Evolutionary conservation across 73 alveolate genomes (phyloP), one percentile per base, ranked within the genome.

Genomic region (Paramecium sonneborni): DNA sequence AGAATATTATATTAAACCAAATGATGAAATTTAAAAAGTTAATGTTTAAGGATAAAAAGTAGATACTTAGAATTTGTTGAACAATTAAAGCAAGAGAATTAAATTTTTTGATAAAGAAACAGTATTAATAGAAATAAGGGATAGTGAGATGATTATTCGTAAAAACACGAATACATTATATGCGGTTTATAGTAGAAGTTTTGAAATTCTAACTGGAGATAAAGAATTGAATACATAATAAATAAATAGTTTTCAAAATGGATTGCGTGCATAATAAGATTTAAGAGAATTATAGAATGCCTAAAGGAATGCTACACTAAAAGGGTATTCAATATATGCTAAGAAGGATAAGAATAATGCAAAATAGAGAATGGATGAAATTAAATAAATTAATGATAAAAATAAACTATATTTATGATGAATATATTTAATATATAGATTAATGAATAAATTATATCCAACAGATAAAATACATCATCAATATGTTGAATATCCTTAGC

Each of bases 321-420:
- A 46, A 43, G 74, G 74, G 11, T 79, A 79, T 46, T 79, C 90
- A 4, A 44, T 79, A 1, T 79, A 79, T 79, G 74, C 90, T 30
- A 79, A 79, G 28, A 24, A 79, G 12, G 90, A 79, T 46, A 79
- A 79, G 32, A 76, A 79, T 32, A 62, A 12, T 79, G 90, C 90
- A n/a, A 39, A 46, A 23, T 26, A 79, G 15, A 43, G 44, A 79
- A 41, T 79, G 10, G 90, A 79, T 30, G 74, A 79, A 46, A 41
- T 39, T 23, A 76, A 74, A 9, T 43, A 38, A 24, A 46, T 30
- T 3, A 41, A 79, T 79, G 41, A 79, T 79, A 24, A 43, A 62
- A 79, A 41, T 28, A 79, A 79, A 23, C 28, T 79, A 41, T 79
- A 79, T 79, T 38, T 43, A 20, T 79, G 68, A 52, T 52, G 56